phyloP scores from a whole-genome alignment of 192 early-diverging fungal species.

The Mortierella alpina region DNA sequence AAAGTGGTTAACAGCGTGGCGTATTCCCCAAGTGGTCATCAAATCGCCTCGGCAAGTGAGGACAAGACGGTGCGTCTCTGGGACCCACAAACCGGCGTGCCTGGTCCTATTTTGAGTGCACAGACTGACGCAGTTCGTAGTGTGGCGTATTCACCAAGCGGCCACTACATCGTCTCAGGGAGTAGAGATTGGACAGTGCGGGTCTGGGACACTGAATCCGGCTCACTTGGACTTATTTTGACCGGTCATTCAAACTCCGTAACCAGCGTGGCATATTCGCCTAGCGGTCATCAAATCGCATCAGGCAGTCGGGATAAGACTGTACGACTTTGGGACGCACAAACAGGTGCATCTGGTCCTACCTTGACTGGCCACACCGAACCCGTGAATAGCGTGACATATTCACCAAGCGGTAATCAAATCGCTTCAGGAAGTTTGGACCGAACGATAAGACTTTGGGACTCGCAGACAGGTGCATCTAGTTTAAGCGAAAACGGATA shows the following conservation, averaged over 20 bases:
- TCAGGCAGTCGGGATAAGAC: neutral
- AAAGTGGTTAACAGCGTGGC: neutral
- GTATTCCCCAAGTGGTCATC: neutral
- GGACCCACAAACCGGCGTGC: neutral
- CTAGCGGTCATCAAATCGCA: neutral
- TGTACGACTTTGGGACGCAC: neutral
- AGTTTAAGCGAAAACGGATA: no score
- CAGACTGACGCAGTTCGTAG: neutral
- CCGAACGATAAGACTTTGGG: neutral
- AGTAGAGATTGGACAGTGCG: neutral
- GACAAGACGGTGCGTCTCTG: neutral
- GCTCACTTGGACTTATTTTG: neutral
- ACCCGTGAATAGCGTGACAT: neutral
- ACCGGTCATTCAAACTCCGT: neutral
- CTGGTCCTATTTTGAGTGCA: neutral
- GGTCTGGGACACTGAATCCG: neutral
- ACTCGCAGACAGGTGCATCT: neutral
- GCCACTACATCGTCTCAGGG: neutral
- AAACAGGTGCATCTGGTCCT: neutral
- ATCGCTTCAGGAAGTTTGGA: neutral
- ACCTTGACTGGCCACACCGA: neutral
- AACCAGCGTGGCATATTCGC: neutral
- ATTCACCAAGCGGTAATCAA: neutral
- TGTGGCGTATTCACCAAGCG: neutral
- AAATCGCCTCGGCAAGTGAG: neutral